Percentiles rank a stretch among this genome's conserved stretches.
phyloP scores from a whole-genome alignment of 1,139 yeast species.

The Suhomyces taliae region DNA sequence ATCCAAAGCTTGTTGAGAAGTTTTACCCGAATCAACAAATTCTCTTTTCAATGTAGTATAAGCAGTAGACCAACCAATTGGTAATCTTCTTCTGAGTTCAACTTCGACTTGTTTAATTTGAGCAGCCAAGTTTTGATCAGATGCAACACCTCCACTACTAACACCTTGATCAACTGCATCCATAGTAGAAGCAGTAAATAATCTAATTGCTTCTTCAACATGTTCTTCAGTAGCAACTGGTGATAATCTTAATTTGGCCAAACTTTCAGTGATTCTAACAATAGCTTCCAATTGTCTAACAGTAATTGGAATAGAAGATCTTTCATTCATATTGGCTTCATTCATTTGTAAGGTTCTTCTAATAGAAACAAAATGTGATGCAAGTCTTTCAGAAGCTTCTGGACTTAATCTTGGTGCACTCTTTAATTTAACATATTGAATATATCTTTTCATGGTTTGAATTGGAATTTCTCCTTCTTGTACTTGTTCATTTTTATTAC shows the following conservation, averaged over 20 bases:
- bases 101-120: constrained; percentile 81
- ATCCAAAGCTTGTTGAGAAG: constrained; percentile 73
- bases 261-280: constrained; percentile 89
- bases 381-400: constrained; percentile 86
- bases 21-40: constrained; percentile 71
- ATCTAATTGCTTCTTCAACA: constrained; percentile 92
- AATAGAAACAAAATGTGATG: constrained; percentile 93
- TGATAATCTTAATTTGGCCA: constrained; percentile 81
- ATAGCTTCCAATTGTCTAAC: constrained; percentile 97
- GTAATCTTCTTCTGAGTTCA: constrained; percentile 85
- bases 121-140: constrained; percentile 55
- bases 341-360: constrained; percentile 79
- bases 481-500: constrained; percentile 49
- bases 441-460: constrained; percentile 86
- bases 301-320: constrained; percentile 96
- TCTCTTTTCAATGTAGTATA: constrained; percentile 82
- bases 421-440: constrained; percentile 82
- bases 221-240: constrained; percentile 88
- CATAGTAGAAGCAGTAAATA: constrained; percentile 97
- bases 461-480: constrained; percentile 88
- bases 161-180: constrained; percentile 92
- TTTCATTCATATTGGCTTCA: constrained; percentile 80
- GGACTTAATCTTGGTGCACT: constrained; percentile 93
- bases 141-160: constrained; percentile 37
- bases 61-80: constrained; percentile 96